A percentile compares a stretch with the other conserved stretches of the same genome.
Conservation (phyloP, 2,329 filamentous ascomycete species). For the Phaeoacremonium minimum region DNA sequence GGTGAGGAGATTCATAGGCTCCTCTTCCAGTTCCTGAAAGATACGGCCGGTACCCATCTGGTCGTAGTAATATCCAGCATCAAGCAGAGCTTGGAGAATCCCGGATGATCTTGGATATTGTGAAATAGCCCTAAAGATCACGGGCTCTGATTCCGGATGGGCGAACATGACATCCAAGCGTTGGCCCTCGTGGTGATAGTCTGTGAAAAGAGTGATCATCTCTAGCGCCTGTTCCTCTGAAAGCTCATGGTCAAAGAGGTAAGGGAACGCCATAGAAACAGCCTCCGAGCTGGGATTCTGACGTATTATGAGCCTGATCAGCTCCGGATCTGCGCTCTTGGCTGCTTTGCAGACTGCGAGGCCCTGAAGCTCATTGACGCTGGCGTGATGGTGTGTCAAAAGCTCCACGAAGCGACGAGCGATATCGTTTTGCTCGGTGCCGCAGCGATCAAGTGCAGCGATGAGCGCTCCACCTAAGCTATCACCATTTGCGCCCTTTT, state of each 20-base stretch:
- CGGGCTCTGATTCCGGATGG: slow-evolving; percentile 35
- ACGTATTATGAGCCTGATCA: slow-evolving; percentile 45
- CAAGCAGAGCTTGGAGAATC: slow-evolving; percentile 47
- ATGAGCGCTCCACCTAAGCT: slow-evolving; percentile 40
- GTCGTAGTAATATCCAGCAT: slow-evolving; percentile 57
- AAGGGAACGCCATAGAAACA: slow-evolving; percentile 49
- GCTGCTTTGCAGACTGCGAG: slow-evolving; percentile 51
- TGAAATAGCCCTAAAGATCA: slow-evolving; percentile 47
- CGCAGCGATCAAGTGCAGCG: slow-evolving; percentile 37
- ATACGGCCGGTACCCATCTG: slow-evolving; percentile 40
- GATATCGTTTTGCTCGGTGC: slow-evolving; percentile 29
- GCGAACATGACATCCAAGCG: slow-evolving; percentile 46
- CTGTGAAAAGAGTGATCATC: slow-evolving; percentile 46
- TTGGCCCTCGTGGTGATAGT: slow-evolving; percentile 40
- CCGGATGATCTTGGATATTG: slow-evolving; percentile 50
- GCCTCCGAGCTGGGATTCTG: slow-evolving; percentile 44
- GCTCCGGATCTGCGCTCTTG: slow-evolving; percentile 40
- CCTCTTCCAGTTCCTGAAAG: slow-evolving; percentile 43
- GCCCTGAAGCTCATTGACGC: slow-evolving; percentile 46
- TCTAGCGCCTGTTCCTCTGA: slow-evolving; percentile 45
- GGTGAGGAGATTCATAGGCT: slow-evolving; percentile 51
- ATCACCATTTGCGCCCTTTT: slow-evolving; percentile 41
- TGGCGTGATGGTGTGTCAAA: slow-evolving; percentile 33
- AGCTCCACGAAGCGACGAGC: slow-evolving; percentile 41
- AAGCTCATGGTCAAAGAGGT: slow-evolving; percentile 47